A percentile compares a stretch with the other conserved stretches of the same genome.
phyloP scores from a whole-genome alignment of 306 rosid genomes.

The Quercus berberidifolia region DNA sequence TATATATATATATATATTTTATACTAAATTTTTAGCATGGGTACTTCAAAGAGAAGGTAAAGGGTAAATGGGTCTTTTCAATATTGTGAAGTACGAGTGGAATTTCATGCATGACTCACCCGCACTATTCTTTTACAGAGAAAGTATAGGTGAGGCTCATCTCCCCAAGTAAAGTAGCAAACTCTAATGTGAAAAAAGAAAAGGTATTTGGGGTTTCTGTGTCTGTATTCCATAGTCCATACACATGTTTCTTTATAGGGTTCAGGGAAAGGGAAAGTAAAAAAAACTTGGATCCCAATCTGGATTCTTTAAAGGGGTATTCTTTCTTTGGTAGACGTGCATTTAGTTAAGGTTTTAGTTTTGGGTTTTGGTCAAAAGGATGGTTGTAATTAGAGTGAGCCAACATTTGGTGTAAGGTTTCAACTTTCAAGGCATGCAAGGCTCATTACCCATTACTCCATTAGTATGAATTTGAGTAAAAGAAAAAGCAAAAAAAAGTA shows the following conservation, averaged over 20 bases:
- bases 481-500: conserved; percentile 53
- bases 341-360: conserved; percentile 20
- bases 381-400: conserved; percentile 25
- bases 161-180: conserved; percentile 6
- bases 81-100: not conserved
- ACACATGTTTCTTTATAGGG: conserved; percentile 43
- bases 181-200: conserved; percentile 8
- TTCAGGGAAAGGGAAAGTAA: conserved; percentile 46
- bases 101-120: not conserved
- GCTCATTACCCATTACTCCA: conserved; percentile 25
- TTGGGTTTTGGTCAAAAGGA: conserved; percentile 38
- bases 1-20: no score
- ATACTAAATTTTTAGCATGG: not conserved
- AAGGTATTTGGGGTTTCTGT: conserved; percentile 12
- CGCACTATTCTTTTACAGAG: not conserved
- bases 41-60: not conserved
- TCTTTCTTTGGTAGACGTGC: conserved; percentile 28
- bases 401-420: conserved; percentile 38
- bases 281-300: conserved; percentile 32
- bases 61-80: not conserved
- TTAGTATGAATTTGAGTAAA: conserved; percentile 17
- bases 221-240: not conserved
- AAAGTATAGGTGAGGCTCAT: conserved; percentile 3
- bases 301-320: conserved; percentile 28
- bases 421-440: conserved; percentile 77